Conservation (phyloP, 2,329 filamentous ascomycete genomes). For the Xylaria sp. region DNA sequence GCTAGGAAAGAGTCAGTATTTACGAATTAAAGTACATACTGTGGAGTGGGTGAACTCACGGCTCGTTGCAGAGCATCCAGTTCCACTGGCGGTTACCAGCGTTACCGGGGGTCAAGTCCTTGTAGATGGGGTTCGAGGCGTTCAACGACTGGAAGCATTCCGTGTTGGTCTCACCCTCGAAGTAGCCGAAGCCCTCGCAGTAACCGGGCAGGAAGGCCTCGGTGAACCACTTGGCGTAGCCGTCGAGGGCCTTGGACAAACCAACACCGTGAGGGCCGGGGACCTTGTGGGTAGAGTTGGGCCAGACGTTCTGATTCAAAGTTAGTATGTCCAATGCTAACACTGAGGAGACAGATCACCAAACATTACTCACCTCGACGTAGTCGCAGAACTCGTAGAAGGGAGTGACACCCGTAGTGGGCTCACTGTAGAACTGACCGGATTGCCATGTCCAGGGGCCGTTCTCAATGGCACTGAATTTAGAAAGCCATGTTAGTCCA, state of each 20-base stretch:
- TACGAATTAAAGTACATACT: neutral
- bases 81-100: constrained; percentile 46
- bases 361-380: constrained; percentile 32
- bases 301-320: constrained; percentile 33
- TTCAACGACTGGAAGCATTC: constrained; percentile 45
- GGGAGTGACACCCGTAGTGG: constrained; percentile 38
- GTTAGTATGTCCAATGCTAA: constrained; percentile 1
- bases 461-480: constrained; percentile 40
- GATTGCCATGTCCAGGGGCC: constrained; percentile 56
- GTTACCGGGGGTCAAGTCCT: constrained; percentile 37
- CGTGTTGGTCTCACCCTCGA: constrained; percentile 38
- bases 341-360: neutral
- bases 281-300: constrained; percentile 41
- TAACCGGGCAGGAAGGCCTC: constrained; percentile 39
- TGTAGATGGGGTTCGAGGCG: constrained; percentile 37
- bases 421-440: constrained; percentile 43
- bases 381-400: constrained; percentile 49
- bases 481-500: neutral
- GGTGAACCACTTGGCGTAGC: constrained; percentile 46
- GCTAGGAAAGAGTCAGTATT: neutral
- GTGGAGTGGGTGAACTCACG: constrained; percentile 14
- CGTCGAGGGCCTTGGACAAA: constrained; percentile 44
- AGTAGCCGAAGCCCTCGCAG: constrained; percentile 44
- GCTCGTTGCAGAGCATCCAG: constrained; percentile 52
- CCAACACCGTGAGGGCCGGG: constrained; percentile 48